Conservation (phyloP, 768 basidiomycete species). For the Lentinula detonsa region DNA sequence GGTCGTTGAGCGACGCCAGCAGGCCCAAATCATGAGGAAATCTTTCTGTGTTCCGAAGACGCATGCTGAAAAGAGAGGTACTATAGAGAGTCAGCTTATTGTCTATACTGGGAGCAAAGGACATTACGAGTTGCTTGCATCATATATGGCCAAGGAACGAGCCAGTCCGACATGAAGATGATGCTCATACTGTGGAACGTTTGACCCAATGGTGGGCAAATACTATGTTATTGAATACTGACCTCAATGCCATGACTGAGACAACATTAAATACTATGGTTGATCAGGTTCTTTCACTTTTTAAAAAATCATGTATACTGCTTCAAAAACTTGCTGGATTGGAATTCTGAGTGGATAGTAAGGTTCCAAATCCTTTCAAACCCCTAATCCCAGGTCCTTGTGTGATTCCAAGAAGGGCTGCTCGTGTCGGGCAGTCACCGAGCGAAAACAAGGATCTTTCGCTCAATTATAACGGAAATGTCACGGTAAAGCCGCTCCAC, state of each 20-base stretch:
- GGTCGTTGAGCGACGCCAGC: not conserved
- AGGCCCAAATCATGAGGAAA: not conserved
- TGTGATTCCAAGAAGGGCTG: no score
- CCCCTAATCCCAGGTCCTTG: no score
- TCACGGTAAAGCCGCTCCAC: no score
- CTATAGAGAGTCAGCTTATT: conserved; percentile 20
- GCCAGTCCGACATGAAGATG: conserved; percentile 25
- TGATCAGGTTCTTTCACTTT: no score
- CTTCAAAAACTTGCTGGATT: no score
- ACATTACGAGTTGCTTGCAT: conserved; percentile 43
- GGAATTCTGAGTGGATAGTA: no score
- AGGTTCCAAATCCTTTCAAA: no score
- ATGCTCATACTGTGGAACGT: conserved; percentile 26
- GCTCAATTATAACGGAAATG: no score
- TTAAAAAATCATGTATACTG: no score
- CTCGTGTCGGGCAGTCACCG: no score
- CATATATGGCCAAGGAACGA: conserved; percentile 35
- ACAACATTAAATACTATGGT: conserved; percentile 44
- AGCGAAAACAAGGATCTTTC: no score
- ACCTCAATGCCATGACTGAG: conserved; percentile 38
- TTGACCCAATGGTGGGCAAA: not conserved
- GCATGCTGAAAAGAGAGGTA: conserved; percentile 42
- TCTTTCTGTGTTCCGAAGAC: conserved; percentile 42
- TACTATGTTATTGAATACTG: not conserved
- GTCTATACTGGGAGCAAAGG: not conserved